Conservation (phyloP, 2,329 filamentous ascomycete genomes). For the Aspergillus neoniger region DNA sequence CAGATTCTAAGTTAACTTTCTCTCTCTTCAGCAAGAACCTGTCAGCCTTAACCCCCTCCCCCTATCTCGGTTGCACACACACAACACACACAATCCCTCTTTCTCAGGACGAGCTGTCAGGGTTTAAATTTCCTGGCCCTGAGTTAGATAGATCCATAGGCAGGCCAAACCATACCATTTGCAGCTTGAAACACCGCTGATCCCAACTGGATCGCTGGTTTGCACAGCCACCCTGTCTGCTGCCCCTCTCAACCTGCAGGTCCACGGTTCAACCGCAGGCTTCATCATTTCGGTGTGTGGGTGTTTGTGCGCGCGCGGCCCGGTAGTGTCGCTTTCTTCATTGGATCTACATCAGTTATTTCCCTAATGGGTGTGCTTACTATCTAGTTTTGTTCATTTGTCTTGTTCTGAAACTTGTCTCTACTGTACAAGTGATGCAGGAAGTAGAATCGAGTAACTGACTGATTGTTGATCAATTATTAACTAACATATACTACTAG, state of each 20-base stretch:
- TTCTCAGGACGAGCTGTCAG: not conserved
- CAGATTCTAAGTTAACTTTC: too few species aligned
- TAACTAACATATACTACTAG: too few species aligned
- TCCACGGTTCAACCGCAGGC: conserved; percentile 15
- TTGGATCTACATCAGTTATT: not conserved
- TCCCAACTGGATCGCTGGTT: conserved; percentile 16
- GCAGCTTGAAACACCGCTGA: not conserved
- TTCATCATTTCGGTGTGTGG: not conserved
- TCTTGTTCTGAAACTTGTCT: too few species aligned
- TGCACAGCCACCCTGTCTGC: conserved; percentile 34
- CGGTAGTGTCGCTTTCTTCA: not conserved
- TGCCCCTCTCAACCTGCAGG: conserved; percentile 12
- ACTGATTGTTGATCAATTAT: too few species aligned
- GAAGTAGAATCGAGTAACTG: too few species aligned
- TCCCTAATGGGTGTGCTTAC: not conserved
- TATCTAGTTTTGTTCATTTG: not conserved
- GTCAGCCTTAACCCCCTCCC: not conserved
- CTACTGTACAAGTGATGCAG: too few species aligned
- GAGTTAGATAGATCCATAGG: too few species aligned
- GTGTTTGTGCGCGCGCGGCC: not conserved
- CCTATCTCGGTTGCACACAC: too few species aligned
- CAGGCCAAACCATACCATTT: not conserved
- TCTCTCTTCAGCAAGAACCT: not conserved
- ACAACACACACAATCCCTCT: not conserved
- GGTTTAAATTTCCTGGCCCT: not conserved